These are phyloP conservation scores for Penicillium malachiteum DNA, from an alignment of 495 filamentous ascomycete species.

Conservation along the genomic window DNA sequence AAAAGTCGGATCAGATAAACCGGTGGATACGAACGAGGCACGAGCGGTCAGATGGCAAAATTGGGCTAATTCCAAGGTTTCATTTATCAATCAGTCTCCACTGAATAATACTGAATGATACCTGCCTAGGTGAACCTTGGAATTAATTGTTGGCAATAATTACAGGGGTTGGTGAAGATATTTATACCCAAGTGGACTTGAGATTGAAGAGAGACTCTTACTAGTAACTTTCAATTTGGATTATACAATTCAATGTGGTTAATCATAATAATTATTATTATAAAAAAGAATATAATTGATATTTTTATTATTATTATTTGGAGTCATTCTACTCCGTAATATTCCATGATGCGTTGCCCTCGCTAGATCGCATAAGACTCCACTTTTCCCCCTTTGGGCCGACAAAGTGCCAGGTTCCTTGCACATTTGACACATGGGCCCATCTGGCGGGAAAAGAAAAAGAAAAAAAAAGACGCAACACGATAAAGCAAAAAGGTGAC, in stretches of 20 bases:
- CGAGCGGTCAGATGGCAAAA: not conserved
- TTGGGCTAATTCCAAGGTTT: slow-evolving; percentile 16
- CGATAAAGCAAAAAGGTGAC: no score
- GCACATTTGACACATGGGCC: slow-evolving; percentile 5
- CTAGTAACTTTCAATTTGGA: no score
- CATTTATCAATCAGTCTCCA: slow-evolving; percentile 33
- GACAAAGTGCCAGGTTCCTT: slow-evolving; percentile 7
- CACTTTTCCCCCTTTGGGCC: not conserved
- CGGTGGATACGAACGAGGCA: slow-evolving; percentile 16
- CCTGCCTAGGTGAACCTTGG: no score
- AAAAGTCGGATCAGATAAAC: slow-evolving; percentile 33
- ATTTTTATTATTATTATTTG: no score
- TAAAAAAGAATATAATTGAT: no score
- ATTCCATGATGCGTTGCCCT: not conserved
- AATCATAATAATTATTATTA: no score
- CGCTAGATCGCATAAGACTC: not conserved
- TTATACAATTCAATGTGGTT: no score
- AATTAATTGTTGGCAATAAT: no score
- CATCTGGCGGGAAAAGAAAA: not conserved
- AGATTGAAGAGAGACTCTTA: no score
- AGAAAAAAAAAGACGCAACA: not conserved
- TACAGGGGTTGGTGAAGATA: no score
- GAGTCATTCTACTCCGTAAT: no score
- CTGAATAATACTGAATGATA: not conserved
- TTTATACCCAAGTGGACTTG: no score